Conservation (phyloP, 352 stramenopile species). For the Phytophthora tubulina region DNA sequence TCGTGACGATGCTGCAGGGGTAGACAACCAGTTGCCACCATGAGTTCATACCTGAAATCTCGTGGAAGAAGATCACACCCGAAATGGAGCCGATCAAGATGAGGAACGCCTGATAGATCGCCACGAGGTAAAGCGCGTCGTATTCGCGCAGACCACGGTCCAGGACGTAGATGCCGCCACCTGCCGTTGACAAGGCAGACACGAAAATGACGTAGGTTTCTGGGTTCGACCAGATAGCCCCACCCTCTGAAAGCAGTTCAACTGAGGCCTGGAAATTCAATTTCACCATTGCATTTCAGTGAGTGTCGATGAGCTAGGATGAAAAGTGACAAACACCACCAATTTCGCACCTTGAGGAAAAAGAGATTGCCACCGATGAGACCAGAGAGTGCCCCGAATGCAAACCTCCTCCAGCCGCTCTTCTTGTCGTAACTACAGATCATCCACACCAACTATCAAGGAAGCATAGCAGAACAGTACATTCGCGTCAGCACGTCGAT, state of each 20-base stretch:
- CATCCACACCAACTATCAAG: conserved; percentile 72
- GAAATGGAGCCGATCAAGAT: conserved; percentile 89
- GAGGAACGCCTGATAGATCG: conserved; percentile 87
- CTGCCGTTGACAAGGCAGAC: conserved; percentile 68
- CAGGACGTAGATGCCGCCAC: conserved; percentile 84
- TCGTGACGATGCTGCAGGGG: conserved; percentile 81
- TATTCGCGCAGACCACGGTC: conserved; percentile 84
- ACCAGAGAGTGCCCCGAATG: conserved; percentile 81
- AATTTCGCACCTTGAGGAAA: conserved; percentile 80
- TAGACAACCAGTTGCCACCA: conserved; percentile 87
- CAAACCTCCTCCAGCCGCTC: conserved; percentile 81
- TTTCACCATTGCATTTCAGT: conserved; percentile 1
- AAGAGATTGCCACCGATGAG: conserved; percentile 88
- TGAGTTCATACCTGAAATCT: conserved; percentile 82
- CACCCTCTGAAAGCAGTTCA: conserved; percentile 81
- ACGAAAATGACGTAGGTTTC: conserved; percentile 85
- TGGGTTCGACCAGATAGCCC: conserved; percentile 63
- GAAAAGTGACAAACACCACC: background rate
- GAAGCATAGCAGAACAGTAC: conserved; percentile 2
- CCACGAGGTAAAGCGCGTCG: conserved; percentile 87
- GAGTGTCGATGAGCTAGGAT: background rate
- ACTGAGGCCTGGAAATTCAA: conserved; percentile 68
- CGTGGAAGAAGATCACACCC: conserved; percentile 90
- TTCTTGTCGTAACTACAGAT: conserved; percentile 72
- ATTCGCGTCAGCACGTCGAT: conserved; percentile 10